Evolutionary conservation across 768 basidiomycete species (phyloP).

Genomic region (Psilocybe cyanescens): DNA sequence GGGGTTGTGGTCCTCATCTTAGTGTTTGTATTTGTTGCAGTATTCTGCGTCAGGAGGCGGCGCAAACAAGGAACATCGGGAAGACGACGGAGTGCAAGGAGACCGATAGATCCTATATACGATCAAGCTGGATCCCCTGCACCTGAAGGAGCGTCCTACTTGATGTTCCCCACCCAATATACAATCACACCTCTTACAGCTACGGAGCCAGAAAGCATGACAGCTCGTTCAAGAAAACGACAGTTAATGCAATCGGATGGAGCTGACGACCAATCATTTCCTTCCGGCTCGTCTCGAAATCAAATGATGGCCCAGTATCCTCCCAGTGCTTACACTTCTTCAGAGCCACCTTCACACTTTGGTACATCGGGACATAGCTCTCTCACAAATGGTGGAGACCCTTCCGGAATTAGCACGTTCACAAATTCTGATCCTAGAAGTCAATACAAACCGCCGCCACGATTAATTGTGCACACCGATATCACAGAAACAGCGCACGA

Average conservation of each 20-base stretch:
- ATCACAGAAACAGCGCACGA: conserved; percentile 25
- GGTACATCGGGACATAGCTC: not conserved
- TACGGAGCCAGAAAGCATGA: not conserved
- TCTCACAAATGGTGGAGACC: not conserved
- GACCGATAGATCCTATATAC: conserved; percentile 3
- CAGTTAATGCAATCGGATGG: not conserved
- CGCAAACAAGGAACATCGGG: not conserved
- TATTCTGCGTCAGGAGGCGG: conserved; percentile 1
- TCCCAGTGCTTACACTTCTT: not conserved
- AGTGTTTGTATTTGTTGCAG: not conserved
- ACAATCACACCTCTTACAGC: not conserved
- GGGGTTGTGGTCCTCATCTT: not conserved
- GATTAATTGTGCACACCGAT: conserved; percentile 32
- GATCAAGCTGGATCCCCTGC: not conserved
- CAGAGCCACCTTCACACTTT: not conserved
- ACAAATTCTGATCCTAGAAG: not conserved
- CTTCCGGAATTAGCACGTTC: not conserved
- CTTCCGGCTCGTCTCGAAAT: not conserved
- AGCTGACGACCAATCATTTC: not conserved
- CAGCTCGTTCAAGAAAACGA: not conserved
- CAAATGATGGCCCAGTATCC: not conserved
- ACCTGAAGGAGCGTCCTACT: not conserved
- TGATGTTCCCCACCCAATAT: not conserved
- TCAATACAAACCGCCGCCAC: not conserved
- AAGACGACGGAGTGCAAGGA: conserved; percentile 1